Evolutionary conservation across 352 stramenopile species (phyloP).

Genomic region (Pythium scleroteichum): DNA sequence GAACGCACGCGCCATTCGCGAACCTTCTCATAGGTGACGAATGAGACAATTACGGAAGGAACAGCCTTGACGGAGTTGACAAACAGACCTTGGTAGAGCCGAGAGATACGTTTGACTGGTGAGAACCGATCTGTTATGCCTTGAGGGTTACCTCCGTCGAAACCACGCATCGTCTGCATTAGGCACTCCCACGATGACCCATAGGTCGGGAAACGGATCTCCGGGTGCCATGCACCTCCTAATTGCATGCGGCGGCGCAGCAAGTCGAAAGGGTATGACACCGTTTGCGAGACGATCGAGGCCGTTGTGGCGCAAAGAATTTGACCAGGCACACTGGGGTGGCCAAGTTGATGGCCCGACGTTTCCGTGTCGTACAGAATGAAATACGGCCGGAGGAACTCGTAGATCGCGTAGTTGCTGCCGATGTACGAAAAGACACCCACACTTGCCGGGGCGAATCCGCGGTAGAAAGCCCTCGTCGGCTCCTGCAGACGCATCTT

Average conservation of each 20-base stretch:
- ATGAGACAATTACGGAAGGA: conserved; percentile 45
- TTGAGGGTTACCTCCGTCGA: background rate
- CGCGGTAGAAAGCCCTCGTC: conserved; percentile 66
- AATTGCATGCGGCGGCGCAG: conserved; percentile 80
- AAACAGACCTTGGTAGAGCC: conserved; percentile 70
- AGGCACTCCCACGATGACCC: conserved; percentile 74
- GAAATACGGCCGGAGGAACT: conserved; percentile 78
- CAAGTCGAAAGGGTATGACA: conserved; percentile 84
- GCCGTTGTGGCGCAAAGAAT: conserved; percentile 75
- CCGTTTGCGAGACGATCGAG: conserved; percentile 66
- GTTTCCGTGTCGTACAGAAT: conserved; percentile 69
- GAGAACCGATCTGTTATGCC: background rate
- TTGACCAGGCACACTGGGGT: conserved; percentile 72
- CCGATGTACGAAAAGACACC: conserved; percentile 84
- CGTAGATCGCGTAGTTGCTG: conserved; percentile 84
- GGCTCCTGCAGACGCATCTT: conserved; percentile 53
- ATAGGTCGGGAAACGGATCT: conserved; percentile 69
- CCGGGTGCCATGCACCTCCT: conserved; percentile 61
- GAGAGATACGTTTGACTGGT: conserved; percentile 25
- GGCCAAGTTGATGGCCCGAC: conserved; percentile 51
- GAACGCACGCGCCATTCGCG: conserved; percentile 45
- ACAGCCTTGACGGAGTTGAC: conserved; percentile 20
- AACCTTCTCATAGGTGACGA: conserved; percentile 78
- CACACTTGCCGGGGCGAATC: conserved; percentile 67
- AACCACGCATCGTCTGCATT: conserved; percentile 43